These are phyloP conservation scores for Sutorius australiensis DNA, from an alignment of 768 basidiomycete species.

Conservation along the genomic window DNA sequence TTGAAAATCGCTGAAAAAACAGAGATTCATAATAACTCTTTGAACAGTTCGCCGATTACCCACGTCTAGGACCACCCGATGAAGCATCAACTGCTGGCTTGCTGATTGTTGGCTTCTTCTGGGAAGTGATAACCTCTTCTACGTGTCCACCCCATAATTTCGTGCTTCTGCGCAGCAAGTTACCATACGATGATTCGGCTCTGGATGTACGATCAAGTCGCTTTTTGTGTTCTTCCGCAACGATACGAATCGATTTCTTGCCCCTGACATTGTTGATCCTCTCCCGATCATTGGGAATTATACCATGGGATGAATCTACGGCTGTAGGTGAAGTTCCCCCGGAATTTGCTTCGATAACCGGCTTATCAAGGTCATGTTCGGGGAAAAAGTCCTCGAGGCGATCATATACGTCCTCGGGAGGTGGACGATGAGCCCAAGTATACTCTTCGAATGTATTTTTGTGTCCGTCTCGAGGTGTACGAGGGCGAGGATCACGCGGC, in stretches of 20 bases:
- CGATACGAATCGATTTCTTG: constrained; percentile 90
- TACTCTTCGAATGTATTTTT: constrained; percentile 59
- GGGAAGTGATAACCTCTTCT: constrained; percentile 86
- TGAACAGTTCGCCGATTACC: constrained; percentile 31
- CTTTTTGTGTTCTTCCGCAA: constrained; percentile 85
- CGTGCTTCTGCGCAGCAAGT: constrained; percentile 73
- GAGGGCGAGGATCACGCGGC: constrained; percentile 18
- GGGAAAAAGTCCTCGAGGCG: constrained; percentile 95
- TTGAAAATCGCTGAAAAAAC: constrained; percentile 75
- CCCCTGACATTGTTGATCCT: constrained; percentile 49
- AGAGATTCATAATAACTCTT: constrained; percentile 13
- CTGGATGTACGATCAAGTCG: constrained; percentile 68
- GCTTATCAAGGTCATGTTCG: constrained; percentile 92
- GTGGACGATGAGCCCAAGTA: constrained; percentile 88
- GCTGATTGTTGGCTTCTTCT: constrained; percentile 45
- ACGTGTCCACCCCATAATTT: constrained; percentile 93
- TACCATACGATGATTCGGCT: constrained; percentile 48
- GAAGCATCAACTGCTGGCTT: constrained; percentile 54
- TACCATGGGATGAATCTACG: constrained; percentile 46
- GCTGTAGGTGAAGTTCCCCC: constrained; percentile 76
- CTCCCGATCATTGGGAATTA: constrained; percentile 31
- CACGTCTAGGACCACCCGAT: constrained; percentile 64
- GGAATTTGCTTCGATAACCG: constrained; percentile 83
- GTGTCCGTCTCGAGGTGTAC: constrained; percentile 29
- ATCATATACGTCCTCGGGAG: constrained; percentile 90